Conservation (phyloP, 2,329 filamentous ascomycete genomes). For the Penicillium sp. region DNA sequence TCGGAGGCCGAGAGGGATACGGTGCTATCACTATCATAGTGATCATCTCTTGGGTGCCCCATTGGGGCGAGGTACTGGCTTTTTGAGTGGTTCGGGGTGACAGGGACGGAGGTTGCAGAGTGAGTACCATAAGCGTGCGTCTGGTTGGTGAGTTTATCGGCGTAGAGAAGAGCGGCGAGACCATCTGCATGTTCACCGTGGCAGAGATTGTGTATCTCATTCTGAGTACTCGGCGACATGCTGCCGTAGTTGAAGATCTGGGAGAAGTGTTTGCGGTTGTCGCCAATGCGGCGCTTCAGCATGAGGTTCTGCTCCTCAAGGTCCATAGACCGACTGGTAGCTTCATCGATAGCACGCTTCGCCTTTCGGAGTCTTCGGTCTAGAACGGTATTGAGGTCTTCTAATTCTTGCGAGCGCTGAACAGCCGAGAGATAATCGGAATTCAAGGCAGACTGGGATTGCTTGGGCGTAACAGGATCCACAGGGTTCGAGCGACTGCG, state of each 20-base stretch:
- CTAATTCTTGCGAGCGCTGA: constrained; percentile 61
- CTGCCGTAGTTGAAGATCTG: constrained; percentile 73
- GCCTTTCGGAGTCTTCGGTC: constrained; percentile 67
- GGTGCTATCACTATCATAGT: constrained; percentile 75
- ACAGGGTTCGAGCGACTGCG: constrained; percentile 60
- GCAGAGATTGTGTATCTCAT: constrained; percentile 45
- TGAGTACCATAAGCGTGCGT: constrained; percentile 20
- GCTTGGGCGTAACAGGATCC: constrained; percentile 36
- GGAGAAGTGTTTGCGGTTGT: constrained; percentile 85
- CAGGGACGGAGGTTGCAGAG: constrained; percentile 67
- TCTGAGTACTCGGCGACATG: constrained; percentile 58
- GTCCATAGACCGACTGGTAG: constrained; percentile 68
- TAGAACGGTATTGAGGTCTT: constrained; percentile 64
- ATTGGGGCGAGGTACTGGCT: constrained; percentile 60
- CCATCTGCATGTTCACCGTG: constrained; percentile 38
- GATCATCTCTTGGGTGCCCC: constrained; percentile 50
- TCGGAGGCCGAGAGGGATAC: constrained; percentile 66
- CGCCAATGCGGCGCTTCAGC: constrained; percentile 77
- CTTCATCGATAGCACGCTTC: constrained; percentile 73
- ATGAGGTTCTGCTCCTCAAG: constrained; percentile 74
- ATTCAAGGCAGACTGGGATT: constrained; percentile 39
- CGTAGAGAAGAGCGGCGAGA: constrained; percentile 38
- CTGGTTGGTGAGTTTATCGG: constrained; percentile 40
- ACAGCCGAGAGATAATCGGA: constrained; percentile 60
- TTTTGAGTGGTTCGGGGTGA: constrained; percentile 64